These are phyloP conservation scores for Termitomyces sp. DNA, from an alignment of 768 basidiomycete species.

Conservation along the genomic window DNA sequence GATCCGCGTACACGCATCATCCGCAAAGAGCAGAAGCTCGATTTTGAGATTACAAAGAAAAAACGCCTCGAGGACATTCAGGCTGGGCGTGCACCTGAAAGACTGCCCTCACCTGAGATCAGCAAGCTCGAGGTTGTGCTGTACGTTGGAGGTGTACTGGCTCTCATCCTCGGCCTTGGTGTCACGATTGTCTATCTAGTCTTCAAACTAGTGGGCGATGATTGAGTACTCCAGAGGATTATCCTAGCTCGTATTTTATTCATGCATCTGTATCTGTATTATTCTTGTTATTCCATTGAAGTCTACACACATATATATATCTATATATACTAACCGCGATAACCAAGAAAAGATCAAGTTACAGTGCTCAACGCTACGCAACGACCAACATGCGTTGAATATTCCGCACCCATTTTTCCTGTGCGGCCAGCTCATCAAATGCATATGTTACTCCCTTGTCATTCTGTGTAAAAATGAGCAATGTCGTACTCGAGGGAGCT, in stretches of 20 bases:
- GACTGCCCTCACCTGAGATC: conserved; percentile 5
- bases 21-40: conserved; percentile 36
- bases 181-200: conserved; percentile 10
- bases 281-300: not conserved
- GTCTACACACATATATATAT: no score
- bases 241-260: not conserved
- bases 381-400: not conserved
- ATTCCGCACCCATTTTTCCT: conserved; percentile 3
- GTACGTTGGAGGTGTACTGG: conserved; percentile 20
- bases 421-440: conserved; percentile 4
- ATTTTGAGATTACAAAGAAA: conserved; percentile 26
- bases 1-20: conserved; percentile 57
- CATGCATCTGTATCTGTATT: conserved; percentile 1
- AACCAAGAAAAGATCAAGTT: not conserved
- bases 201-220: conserved; percentile 7
- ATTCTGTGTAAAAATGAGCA: not conserved
- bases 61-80: conserved; percentile 23
- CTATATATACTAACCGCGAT: no score
- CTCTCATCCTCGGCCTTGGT: conserved; percentile 9
- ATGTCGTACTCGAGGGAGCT: not conserved
- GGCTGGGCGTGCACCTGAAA: conserved; percentile 7
- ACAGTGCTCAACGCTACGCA: not conserved
- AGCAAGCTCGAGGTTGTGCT: conserved; percentile 19
- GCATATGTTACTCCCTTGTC: conserved; percentile 6
- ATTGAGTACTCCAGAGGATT: not conserved